Base-by-base conservation (phyloP, 139 green algal species). In the Chlamydomonas sphaeroides region DNA sequence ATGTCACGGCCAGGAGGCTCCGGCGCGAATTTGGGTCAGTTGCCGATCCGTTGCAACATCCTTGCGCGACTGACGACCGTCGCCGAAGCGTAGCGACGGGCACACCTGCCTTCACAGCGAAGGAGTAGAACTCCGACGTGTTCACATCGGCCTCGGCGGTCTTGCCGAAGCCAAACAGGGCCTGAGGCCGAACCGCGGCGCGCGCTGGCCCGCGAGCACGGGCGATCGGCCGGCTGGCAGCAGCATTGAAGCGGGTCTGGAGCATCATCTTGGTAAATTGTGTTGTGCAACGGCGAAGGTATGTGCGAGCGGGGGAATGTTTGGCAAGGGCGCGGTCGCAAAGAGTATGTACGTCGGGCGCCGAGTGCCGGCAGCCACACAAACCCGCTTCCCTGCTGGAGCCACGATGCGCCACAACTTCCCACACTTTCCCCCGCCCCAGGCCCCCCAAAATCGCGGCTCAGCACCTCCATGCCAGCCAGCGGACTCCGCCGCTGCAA, bases 81-180 rank as follows among this genome's bases (percentile, higher is more conserved):
- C 25, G 57, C 2, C 5, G 3, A 4, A 33, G 6, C 5, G 20
- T 49, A 28, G 14, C n/a, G 56, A 30, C 21, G 5, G 21, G 56
- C 11, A 5, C 56, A 32, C 56, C 15, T 39, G 89, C 88, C 88
- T 90, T 92, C 42, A 92, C 85, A 35, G 39, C 53, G 74, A 80
- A 92, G 20, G 80, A 53, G 65, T 92, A 91, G 39, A 91, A 83
- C 63, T 83, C 74, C 10, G 59, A 66, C 28, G 30, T 61, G 28
- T 56, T 68, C 15, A 36, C 33, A n/a, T n/a, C n/a, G 6, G 57
- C 30, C 39, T 80, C 74, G 35, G 74, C 74, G 5, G 74, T 80
- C 74, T 80, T 80, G 20, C 48, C 59, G 21, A 62, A 61, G 15
- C 41, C 41, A 30, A 80, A 80, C 6, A 80, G 28, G 2, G 74